Conservation (phyloP, 257 asterid genomes). For the Solanum tarapatanum region DNA sequence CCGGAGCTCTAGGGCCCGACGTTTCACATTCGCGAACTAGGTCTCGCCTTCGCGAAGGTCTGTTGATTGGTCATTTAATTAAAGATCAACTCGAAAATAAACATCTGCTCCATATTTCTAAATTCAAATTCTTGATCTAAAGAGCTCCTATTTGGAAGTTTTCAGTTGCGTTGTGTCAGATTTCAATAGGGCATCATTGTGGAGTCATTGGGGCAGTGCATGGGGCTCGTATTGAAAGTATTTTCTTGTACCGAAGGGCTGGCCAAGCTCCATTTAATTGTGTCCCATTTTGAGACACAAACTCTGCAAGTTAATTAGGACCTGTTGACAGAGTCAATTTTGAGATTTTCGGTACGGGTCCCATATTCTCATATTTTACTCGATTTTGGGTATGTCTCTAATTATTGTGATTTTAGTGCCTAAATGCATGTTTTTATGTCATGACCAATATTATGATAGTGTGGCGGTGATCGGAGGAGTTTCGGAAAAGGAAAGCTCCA, state of each 20-base stretch:
- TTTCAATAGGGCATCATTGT: neutral
- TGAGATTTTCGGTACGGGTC: no score
- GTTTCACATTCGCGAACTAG: neutral
- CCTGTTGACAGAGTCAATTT: neutral
- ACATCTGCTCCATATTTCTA: neutral
- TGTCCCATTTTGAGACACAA: neutral
- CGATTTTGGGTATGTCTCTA: neutral
- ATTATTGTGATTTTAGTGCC: neutral
- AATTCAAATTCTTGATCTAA: neutral
- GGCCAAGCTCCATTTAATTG: neutral
- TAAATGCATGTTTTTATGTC: neutral
- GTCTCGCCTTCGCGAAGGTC: neutral
- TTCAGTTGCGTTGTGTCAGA: neutral
- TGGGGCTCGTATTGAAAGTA: neutral
- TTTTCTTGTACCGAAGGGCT: neutral
- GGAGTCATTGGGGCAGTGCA: neutral
- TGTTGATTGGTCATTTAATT: no score
- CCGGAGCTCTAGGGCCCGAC: neutral
- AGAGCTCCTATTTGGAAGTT: neutral
- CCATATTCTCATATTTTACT: neutral
- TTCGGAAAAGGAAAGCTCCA: neutral
- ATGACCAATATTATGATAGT: neutral
- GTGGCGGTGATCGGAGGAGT: neutral
- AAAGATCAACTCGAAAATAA: neutral
- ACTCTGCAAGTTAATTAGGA: neutral